Conservation (phyloP, 495 filamentous ascomycete genomes). For the Penicillium paradoxum region DNA sequence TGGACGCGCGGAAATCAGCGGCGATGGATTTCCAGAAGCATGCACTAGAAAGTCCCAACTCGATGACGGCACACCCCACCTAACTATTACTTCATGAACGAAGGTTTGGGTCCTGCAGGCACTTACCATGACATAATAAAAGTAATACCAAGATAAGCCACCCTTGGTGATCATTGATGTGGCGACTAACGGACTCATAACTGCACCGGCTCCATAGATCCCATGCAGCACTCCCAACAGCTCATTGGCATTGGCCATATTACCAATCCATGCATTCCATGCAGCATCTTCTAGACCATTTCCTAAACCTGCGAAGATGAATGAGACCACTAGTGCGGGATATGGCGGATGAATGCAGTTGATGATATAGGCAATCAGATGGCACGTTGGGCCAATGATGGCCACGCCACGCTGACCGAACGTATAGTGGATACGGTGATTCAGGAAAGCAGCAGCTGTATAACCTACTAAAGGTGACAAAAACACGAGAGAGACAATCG, state of each 20-base stretch:
- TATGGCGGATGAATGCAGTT: conserved; percentile 56
- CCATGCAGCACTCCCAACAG: conserved; percentile 55
- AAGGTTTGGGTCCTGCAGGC: neutral
- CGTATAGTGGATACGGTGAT: conserved; percentile 51
- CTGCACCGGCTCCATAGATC: conserved; percentile 54
- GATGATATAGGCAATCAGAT: conserved; percentile 59
- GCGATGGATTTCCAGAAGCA: conserved; percentile 70
- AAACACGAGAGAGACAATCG: conserved; percentile 59
- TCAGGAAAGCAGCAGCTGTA: conserved; percentile 51
- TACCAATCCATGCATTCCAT: conserved; percentile 63
- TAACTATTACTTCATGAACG: conserved; percentile 9
- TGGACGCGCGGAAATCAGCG: conserved; percentile 51
- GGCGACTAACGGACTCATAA: conserved; percentile 52
- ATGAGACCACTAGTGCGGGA: conserved; percentile 53
- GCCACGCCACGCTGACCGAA: conserved; percentile 75
- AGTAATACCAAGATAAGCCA: conserved; percentile 50
- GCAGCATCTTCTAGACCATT: conserved; percentile 59
- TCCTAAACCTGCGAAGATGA: conserved; percentile 57
- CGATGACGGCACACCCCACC: conserved; percentile 60
- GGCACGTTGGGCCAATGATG: conserved; percentile 57
- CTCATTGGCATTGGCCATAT: conserved; percentile 59
- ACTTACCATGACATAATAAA: conserved; percentile 59
- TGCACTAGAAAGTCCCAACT: conserved; percentile 46
- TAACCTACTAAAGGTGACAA: conserved; percentile 59
- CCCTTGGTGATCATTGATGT: conserved; percentile 52